Percentiles rank a stretch among this genome's conserved stretches.
phyloP scores from a whole-genome alignment of 108 stramenopile genomes.

The Conticribra weissflogii region DNA sequence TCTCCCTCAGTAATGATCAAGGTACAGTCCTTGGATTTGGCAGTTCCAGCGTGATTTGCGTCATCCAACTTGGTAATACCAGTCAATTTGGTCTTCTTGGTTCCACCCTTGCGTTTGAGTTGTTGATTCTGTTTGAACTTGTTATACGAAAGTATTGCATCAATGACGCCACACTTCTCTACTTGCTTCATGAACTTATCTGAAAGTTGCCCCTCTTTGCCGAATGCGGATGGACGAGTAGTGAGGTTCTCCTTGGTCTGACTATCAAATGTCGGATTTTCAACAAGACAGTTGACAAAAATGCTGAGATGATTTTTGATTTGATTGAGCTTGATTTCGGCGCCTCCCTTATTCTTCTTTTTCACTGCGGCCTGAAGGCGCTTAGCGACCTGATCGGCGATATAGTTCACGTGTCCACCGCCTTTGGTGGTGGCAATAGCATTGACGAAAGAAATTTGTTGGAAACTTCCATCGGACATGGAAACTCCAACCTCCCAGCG shows the following conservation, averaged over 20 bases:
- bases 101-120: constrained; percentile 91
- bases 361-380: constrained; percentile 63
- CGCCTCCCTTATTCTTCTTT: constrained; percentile 96
- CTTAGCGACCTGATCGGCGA: constrained; percentile 89
- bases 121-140: constrained; percentile 91
- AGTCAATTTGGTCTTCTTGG: constrained; percentile 93
- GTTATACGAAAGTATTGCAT: constrained; percentile 79
- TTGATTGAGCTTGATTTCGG: constrained; percentile 84
- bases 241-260: constrained; percentile 99
- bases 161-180: constrained; percentile 93
- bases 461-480: constrained; percentile 83
- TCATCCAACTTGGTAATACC: constrained; percentile 97
- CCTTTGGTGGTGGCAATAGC: constrained; percentile 96
- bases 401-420: constrained; percentile 91
- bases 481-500: constrained; percentile 98
- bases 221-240: constrained; percentile 78
- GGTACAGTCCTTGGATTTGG: constrained; percentile 92
- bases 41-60: constrained; percentile 95
- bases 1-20: constrained; percentile 97
- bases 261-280: constrained; percentile 97
- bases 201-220: constrained; percentile 71
- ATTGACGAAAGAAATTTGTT: constrained; percentile 98
- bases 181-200: constrained; percentile 88
- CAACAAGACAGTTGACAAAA: constrained; percentile 96
- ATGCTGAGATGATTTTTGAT: constrained; percentile 97